Evolutionary conservation across 148 eudicot species (phyloP).

Genomic region (Amaranthus cruentus): DNA sequence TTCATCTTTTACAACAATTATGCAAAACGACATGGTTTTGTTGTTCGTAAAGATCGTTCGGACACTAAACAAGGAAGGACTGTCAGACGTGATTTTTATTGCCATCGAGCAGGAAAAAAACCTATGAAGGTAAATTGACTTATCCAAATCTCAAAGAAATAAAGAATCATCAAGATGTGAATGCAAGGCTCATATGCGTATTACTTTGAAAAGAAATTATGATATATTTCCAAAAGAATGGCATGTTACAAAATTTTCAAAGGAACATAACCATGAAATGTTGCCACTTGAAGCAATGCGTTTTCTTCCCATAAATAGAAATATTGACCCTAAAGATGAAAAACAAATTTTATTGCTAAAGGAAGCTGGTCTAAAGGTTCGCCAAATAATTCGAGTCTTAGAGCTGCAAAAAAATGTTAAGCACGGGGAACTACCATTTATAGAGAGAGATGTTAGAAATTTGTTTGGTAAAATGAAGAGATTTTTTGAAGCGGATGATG

Average conservation of each 20-base stretch:
- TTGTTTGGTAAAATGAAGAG: too few species aligned
- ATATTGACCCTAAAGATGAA: not conserved
- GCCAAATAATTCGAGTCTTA: slow-evolving; percentile 2
- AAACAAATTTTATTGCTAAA: not conserved
- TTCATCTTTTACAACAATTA: not conserved
- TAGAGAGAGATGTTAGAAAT: not conserved
- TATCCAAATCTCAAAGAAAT: not conserved
- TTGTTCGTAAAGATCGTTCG: not conserved
- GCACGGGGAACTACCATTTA: not conserved
- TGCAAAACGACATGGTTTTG: not conserved
- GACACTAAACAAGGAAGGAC: not conserved
- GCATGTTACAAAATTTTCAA: not conserved
- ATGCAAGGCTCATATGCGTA: slow-evolving; percentile 2
- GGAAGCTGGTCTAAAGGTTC: not conserved
- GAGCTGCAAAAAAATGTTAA: slow-evolving; percentile 9
- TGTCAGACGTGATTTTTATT: not conserved
- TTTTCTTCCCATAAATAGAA: not conserved
- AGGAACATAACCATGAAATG: slow-evolving; percentile 1
- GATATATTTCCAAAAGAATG: slow-evolving; percentile 6
- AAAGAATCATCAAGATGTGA: not conserved
- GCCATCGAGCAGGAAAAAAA: not conserved
- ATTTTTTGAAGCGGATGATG: too few species aligned
- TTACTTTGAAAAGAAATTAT: not conserved
- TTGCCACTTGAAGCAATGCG: not conserved
- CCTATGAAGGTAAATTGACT: not conserved